These are phyloP conservation scores for Yamadazyma akitaensis DNA, from an alignment of 805 yeast genomes.

Conservation along the genomic window DNA sequence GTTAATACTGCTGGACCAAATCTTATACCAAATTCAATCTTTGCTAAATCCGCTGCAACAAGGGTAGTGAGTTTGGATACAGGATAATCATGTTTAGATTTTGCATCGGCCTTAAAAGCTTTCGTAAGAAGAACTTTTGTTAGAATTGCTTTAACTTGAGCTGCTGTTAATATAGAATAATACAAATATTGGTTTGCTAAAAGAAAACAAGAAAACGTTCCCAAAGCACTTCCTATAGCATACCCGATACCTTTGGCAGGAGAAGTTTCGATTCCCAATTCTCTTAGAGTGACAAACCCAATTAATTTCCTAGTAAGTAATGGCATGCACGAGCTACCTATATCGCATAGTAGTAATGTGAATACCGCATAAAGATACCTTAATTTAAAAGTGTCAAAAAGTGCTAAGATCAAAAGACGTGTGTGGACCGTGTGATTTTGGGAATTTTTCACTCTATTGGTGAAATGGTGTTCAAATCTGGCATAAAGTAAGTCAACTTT, in stretches of 20 bases:
- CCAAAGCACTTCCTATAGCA: conserved; percentile 32
- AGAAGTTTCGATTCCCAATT: conserved; percentile 21
- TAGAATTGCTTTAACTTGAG: conserved; percentile 66
- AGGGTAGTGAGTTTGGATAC: conserved; percentile 70
- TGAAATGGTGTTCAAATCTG: conserved; percentile 20
- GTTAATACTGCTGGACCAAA: conserved; percentile 60
- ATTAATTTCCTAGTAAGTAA: conserved; percentile 36
- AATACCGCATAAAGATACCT: conserved; percentile 21
- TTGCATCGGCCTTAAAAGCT: conserved; percentile 57
- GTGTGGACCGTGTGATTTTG: background rate
- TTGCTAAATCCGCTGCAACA: conserved; percentile 76
- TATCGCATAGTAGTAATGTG: conserved; percentile 25
- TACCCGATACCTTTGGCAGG: conserved; percentile 39
- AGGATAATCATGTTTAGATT: conserved; percentile 58
- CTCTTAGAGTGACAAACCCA: conserved; percentile 27
- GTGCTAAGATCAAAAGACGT: background rate
- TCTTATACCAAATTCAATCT: conserved; percentile 72
- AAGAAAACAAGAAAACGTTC: conserved; percentile 22
- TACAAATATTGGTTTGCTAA: conserved; percentile 61
- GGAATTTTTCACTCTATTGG: conserved; percentile 3
- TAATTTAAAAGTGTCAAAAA: conserved; percentile 12
- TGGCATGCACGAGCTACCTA: conserved; percentile 29
- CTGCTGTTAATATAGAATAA: conserved; percentile 60
- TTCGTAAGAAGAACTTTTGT: conserved; percentile 70
- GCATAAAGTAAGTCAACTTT: conserved; percentile 29